Base-by-base conservation (phyloP, 345 rosid species). In the Excoecaria agallocha region DNA sequence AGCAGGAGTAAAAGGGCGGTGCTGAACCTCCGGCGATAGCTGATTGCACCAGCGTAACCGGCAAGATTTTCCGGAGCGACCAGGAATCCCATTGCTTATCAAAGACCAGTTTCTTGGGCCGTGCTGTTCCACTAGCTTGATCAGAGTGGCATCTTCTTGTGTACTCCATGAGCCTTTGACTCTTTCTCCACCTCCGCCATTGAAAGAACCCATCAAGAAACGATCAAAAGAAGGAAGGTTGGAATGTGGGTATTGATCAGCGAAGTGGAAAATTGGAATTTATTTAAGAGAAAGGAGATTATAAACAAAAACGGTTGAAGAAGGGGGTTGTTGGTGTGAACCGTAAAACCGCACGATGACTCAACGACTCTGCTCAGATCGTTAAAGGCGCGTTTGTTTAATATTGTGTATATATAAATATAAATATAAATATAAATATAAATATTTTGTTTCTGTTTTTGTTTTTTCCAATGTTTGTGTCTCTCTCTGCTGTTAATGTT, bases 91-190 rank as follows among this genome's bases (percentile, higher is more conserved):
- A 2, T 83, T 49, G 81, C 92, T 86, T 39, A 88, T 88, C 76
- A 85, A n/a, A 70, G 91, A 84, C 92, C 94, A 90, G 72, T 90
- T 88, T 61, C 89, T 79, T 3, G 94, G 87, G 4, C 94, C 94
- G 68, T 90, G 87, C 43, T 80, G 84, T 55, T 86, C 78, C 8
- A 86, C 89, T 4, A 88, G 83, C 69, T 79, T 82, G 65, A 78
- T 67, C 16, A 90, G 82, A 41, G 70, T 78, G 17, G 81, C 89
- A 56, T 89, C 94, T 70, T 89, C 90, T 38, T 86, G 83, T 0
- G 90, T 86, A 65, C 88, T 88, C 90, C 92, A 88, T 0, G 89
- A 88, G 1, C 91, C 91, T 67, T 86, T 90, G 60, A 88, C 80
- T 6, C 84, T 74, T 12, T 87, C 82, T 1, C 48, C 24, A 6